phyloP scores from a whole-genome alignment of 2,329 filamentous ascomycete species.

The Rhexocercosporidium sp. region DNA sequence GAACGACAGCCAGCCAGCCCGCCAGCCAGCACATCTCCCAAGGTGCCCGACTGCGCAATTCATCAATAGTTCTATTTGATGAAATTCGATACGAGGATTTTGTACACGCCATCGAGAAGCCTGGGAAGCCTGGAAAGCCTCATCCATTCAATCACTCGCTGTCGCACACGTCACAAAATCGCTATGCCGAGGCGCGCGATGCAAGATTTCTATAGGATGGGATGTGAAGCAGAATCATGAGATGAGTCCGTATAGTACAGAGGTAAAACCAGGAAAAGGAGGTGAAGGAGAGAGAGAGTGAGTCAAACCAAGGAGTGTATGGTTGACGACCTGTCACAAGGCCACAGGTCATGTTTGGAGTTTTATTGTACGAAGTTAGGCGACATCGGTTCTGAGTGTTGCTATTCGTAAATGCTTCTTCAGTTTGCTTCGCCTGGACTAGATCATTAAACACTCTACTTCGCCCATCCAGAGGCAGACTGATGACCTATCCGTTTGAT shows the following conservation, averaged over 20 bases:
- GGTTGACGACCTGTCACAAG: background rate
- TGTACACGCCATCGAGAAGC: background rate
- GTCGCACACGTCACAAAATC: slow-evolving; percentile 10
- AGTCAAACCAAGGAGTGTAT: background rate
- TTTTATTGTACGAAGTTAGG: background rate
- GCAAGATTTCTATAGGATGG: slow-evolving; percentile 3
- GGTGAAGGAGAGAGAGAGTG: background rate
- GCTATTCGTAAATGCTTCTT: slow-evolving; percentile 12
- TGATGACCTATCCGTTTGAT: background rate
- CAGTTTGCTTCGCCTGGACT: background rate
- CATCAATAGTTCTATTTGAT: background rate
- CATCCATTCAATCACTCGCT: background rate
- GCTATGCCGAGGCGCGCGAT: background rate
- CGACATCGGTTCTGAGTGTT: background rate
- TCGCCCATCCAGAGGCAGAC: background rate
- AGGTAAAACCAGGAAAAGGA: background rate
- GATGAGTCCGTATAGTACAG: no score
- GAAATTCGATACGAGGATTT: background rate
- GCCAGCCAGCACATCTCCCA: background rate
- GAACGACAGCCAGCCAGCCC: background rate
- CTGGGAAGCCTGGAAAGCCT: no score
- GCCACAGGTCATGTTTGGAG: background rate
- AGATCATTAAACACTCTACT: slow-evolving; percentile 1
- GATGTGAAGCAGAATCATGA: background rate
- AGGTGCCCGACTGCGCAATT: background rate